These are phyloP conservation scores for Jackrogersella minutella DNA, from an alignment of 495 filamentous ascomycete species.

Conservation along the genomic window DNA sequence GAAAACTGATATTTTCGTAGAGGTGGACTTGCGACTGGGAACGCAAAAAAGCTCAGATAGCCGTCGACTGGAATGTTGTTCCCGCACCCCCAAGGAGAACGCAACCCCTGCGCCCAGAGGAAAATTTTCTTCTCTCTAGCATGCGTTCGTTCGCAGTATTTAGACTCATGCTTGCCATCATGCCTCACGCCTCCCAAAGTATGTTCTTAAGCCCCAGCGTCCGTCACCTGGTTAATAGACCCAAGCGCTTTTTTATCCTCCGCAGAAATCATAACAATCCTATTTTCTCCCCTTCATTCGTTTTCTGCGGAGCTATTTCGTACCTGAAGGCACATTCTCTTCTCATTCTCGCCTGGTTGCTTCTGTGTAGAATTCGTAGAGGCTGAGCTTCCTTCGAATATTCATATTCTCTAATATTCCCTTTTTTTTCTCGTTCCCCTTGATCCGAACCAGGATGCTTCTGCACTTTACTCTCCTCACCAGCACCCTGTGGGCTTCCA, in stretches of 20 bases:
- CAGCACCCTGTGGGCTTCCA: conserved; percentile 14
- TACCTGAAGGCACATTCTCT: too few species aligned
- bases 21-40: background rate
- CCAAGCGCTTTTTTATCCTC: background rate
- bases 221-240: background rate
- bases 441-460: conserved; percentile 15
- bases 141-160: background rate
- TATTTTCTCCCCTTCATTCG: conserved; percentile 2
- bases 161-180: conserved; percentile 3
- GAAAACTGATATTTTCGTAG: background rate
- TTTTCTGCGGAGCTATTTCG: background rate
- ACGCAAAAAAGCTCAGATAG: background rate
- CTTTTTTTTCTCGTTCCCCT: background rate
- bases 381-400: background rate
- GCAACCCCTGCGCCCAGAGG: background rate
- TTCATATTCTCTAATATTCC: background rate
- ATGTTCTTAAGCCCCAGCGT: conserved; percentile 19
- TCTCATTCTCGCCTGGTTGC: background rate
- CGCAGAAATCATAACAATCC: background rate
- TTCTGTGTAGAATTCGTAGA: background rate
- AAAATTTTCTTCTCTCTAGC: background rate
- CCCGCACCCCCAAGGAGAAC: background rate
- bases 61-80: conserved; percentile 34
- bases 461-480: background rate
- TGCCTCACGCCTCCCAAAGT: conserved; percentile 3